A percentile compares a stretch with the other conserved stretches of the same genome.
Conservation (phyloP, 2,329 filamentous ascomycete genomes). For the Clonostachys rhizophaga region DNA sequence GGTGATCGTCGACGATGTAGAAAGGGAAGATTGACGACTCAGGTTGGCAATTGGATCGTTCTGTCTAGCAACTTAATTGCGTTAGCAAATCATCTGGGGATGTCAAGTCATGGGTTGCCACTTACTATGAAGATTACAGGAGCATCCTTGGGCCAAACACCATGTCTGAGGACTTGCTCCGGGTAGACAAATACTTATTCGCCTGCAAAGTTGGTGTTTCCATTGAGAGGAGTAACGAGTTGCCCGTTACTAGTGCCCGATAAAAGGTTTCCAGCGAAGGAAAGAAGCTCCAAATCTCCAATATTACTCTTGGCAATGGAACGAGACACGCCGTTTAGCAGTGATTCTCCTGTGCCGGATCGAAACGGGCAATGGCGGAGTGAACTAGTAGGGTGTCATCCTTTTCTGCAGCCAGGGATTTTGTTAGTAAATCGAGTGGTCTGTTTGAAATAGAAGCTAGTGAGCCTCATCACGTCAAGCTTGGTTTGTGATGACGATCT, state of each 20-base stretch:
- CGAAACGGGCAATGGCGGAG: conserved; percentile 40
- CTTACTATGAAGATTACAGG: conserved; percentile 6
- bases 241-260: conserved; percentile 27
- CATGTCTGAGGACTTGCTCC: conserved; percentile 25
- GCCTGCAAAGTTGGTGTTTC: conserved; percentile 41
- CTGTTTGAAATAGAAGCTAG: conserved; percentile 22
- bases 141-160: conserved; percentile 25
- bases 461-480: conserved; percentile 17
- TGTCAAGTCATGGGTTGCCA: too few species aligned
- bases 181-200: conserved; percentile 34
- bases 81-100: too few species aligned
- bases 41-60: too few species aligned
- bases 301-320: too few species aligned
- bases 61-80: too few species aligned
- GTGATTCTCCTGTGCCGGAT: too few species aligned
- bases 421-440: conserved; percentile 11
- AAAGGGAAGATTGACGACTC: too few species aligned
- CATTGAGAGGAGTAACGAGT: conserved; percentile 14
- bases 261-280: conserved; percentile 7
- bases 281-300: too few species aligned
- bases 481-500: conserved; percentile 25
- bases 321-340: too few species aligned
- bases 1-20: too few species aligned
- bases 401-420: conserved; percentile 35
- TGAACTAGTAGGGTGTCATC: conserved; percentile 34